Conservation (phyloP, 2,329 filamentous ascomycete genomes). For the Aspergillus felis region DNA sequence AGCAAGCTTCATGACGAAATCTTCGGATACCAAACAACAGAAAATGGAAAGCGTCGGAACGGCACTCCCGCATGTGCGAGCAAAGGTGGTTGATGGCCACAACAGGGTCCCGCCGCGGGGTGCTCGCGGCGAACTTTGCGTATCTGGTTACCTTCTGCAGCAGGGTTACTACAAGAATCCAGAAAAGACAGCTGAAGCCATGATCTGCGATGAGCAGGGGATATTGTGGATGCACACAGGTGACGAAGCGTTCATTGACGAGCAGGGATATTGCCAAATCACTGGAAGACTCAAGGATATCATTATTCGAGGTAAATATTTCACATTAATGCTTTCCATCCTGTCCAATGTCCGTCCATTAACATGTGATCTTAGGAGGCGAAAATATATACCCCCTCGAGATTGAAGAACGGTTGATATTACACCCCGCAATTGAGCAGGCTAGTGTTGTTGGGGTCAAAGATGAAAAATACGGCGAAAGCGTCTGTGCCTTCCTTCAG, state of each 20-base stretch:
- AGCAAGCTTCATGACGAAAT: no score
- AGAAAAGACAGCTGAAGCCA: conserved; percentile 56
- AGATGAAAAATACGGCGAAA: no score
- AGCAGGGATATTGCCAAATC: conserved; percentile 61
- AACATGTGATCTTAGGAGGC: no score
- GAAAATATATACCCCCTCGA: no score
- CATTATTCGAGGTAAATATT: conserved; percentile 57
- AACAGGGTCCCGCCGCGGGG: conserved; percentile 62
- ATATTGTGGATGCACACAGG: conserved; percentile 60
- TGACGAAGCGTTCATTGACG: conserved; percentile 46
- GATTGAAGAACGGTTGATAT: no score
- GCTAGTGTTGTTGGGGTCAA: no score
- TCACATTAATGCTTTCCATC: no score
- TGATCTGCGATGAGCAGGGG: conserved; percentile 56
- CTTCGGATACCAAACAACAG: no score
- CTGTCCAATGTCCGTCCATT: no score
- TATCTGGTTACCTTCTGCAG: conserved; percentile 65
- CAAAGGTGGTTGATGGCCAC: conserved; percentile 67
- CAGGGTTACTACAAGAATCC: conserved; percentile 36
- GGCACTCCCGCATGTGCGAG: conserved; percentile 65
- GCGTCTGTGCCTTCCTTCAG: no score
- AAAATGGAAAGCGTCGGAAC: neutral
- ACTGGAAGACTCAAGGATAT: conserved; percentile 72
- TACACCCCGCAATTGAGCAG: no score
- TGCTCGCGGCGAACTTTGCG: conserved; percentile 64